These are phyloP conservation scores for Vigna mungo DNA, from an alignment of 306 rosid species.

Conservation along the genomic window DNA sequence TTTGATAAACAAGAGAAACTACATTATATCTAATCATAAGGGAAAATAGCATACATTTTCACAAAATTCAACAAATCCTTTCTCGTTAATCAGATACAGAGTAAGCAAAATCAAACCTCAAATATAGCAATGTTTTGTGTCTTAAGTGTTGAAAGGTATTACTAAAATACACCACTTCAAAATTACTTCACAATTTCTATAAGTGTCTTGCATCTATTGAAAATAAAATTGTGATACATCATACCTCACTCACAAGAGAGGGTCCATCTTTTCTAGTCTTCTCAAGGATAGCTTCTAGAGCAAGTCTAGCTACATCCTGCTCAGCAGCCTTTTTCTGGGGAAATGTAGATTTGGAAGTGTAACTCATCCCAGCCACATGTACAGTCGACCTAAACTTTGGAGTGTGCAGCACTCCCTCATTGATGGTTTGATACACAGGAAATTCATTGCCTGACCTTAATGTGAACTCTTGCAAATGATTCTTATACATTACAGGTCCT, in stretches of 20 bases:
- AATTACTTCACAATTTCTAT: background rate
- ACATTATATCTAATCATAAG: background rate
- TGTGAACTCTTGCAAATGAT: slow-evolving; percentile 46
- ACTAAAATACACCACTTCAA: background rate
- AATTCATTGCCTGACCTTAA: slow-evolving; percentile 35
- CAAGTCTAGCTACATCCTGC: slow-evolving; percentile 60
- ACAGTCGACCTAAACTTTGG: slow-evolving; percentile 56
- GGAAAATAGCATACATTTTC: background rate
- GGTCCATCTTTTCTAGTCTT: slow-evolving; percentile 45
- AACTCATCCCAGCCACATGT: slow-evolving; percentile 45
- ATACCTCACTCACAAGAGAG: slow-evolving; percentile 53
- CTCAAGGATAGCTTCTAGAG: slow-evolving; percentile 38
- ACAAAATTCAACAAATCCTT: background rate
- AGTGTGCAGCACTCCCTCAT: slow-evolving; percentile 47
- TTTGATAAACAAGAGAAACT: background rate
- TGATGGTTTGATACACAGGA: slow-evolving; percentile 52
- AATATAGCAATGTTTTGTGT: background rate
- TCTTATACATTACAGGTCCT: slow-evolving; percentile 41
- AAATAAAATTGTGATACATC: slow-evolving; percentile 2
- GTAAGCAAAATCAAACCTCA: slow-evolving; percentile 9
- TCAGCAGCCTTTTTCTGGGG: slow-evolving; percentile 53
- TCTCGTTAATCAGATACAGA: background rate
- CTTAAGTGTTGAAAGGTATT: background rate
- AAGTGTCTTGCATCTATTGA: background rate
- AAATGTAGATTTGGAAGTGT: slow-evolving; percentile 48